Evolutionary conservation across 2,329 filamentous ascomycete genomes (phyloP).

Genomic region (Drechslera avenae): DNA sequence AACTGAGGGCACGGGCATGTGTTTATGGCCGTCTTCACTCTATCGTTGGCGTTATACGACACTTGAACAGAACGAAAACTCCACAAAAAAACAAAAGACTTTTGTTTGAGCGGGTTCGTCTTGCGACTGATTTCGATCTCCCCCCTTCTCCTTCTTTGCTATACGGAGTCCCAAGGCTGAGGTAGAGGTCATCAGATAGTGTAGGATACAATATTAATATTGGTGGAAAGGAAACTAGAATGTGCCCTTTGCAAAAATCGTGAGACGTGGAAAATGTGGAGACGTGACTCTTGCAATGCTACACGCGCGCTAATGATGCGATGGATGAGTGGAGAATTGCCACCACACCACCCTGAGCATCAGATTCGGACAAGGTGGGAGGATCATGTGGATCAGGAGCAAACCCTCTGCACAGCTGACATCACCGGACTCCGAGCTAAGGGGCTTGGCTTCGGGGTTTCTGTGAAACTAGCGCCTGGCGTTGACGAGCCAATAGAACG

Average conservation of each 20-base stretch:
- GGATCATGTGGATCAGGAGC: constrained; percentile 1
- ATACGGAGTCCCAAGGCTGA: constrained; percentile 25
- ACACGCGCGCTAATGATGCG: neutral
- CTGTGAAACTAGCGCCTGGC: constrained; percentile 12
- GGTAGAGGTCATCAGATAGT: constrained; percentile 46
- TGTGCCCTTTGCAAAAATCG: neutral
- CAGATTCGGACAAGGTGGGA: neutral
- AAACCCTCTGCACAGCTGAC: constrained; percentile 5
- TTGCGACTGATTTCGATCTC: constrained; percentile 40
- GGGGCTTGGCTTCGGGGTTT: constrained; percentile 11
- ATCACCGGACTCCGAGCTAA: constrained; percentile 14
- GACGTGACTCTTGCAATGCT: neutral
- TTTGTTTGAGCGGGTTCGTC: constrained; percentile 32
- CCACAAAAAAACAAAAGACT: constrained; percentile 40
- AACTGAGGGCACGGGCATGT: constrained; percentile 14
- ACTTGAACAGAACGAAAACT: constrained; percentile 41
- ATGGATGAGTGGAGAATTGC: neutral
- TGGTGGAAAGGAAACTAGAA: constrained; percentile 4
- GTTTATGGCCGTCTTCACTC: constrained; percentile 18
- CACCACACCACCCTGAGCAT: neutral
- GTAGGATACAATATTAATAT: constrained; percentile 28
- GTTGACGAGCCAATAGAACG: constrained; percentile 21
- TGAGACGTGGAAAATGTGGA: too few species aligned
- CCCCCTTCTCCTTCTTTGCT: constrained; percentile 34
- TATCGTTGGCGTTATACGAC: constrained; percentile 21